phyloP scores from a whole-genome alignment of 2,329 filamentous ascomycete genomes.

The Stagonosporopsis chrysanthemi region DNA sequence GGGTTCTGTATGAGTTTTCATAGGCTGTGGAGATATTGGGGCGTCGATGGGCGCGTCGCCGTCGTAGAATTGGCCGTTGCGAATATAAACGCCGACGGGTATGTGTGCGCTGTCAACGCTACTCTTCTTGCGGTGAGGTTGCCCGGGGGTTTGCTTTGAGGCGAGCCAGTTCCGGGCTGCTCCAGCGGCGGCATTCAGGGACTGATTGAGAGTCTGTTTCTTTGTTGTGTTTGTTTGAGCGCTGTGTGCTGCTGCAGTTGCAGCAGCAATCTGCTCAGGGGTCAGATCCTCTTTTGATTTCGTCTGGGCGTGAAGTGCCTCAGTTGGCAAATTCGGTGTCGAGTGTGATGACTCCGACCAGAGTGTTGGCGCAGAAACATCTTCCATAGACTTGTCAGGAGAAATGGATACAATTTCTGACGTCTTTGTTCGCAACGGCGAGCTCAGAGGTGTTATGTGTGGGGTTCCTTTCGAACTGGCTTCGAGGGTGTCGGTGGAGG shows the following conservation, averaged over 20 bases:
- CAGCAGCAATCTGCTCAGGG: constrained; percentile 32
- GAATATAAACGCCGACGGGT: constrained; percentile 22
- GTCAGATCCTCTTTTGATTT: constrained; percentile 31
- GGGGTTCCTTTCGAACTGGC: constrained; percentile 69
- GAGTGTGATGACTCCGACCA: constrained; percentile 27
- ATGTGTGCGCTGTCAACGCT: constrained; percentile 19
- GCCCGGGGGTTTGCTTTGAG: constrained; percentile 49
- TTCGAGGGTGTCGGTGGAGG: constrained; percentile 63
- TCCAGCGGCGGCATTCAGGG: constrained; percentile 58
- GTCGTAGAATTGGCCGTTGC: constrained; percentile 15
- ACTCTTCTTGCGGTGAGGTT: constrained; percentile 18
- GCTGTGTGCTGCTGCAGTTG: constrained; percentile 31
- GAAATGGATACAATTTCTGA: constrained; percentile 19
- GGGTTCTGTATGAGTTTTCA: constrained; percentile 63
- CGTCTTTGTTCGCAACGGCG: constrained; percentile 52
- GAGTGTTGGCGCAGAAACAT: constrained; percentile 35
- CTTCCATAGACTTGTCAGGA: constrained; percentile 26
- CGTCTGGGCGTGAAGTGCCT: constrained; percentile 21
- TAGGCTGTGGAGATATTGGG: constrained; percentile 10
- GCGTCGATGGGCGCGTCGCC: constrained; percentile 12
- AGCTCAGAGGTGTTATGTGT: constrained; percentile 60
- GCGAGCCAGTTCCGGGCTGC: constrained; percentile 69
- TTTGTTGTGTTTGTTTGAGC: constrained; percentile 21
- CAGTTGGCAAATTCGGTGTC: constrained; percentile 11
- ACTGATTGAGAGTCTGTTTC: constrained; percentile 45